Conservation (phyloP, 768 basidiomycete species). For the Termitomyces sp. region DNA sequence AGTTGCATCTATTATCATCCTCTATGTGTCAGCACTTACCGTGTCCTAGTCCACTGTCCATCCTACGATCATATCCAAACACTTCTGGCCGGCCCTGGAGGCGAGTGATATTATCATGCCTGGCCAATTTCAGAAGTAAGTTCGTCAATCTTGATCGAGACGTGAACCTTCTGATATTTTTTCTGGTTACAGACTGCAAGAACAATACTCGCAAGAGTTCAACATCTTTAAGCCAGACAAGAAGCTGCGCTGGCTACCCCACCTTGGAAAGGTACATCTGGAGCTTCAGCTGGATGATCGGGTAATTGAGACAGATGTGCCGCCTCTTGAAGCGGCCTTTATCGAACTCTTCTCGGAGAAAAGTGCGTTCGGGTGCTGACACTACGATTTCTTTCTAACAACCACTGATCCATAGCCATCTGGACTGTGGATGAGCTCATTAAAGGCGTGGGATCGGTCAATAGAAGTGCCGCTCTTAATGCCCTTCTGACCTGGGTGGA, state of each 20-base stretch:
- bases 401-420: slow-evolving; percentile 36
- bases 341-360: slow-evolving; percentile 80
- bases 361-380: slow-evolving; percentile 29
- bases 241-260: slow-evolving; percentile 81
- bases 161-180: not conserved
- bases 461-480: slow-evolving; percentile 59
- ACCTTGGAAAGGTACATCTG: slow-evolving; percentile 80
- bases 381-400: not conserved
- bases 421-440: slow-evolving; percentile 74
- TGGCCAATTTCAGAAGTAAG: slow-evolving; percentile 80
- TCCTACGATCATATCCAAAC: slow-evolving; percentile 86
- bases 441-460: slow-evolving; percentile 56
- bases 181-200: slow-evolving; percentile 52
- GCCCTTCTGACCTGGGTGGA: slow-evolving; percentile 83
- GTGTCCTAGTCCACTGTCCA: slow-evolving; percentile 61
- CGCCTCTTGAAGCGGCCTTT: slow-evolving; percentile 87
- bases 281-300: slow-evolving; percentile 83
- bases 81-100: slow-evolving; percentile 93
- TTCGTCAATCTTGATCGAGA: slow-evolving; percentile 30
- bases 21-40: not conserved
- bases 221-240: slow-evolving; percentile 90
- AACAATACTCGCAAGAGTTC: slow-evolving; percentile 73
- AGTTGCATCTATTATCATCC: slow-evolving; percentile 18
- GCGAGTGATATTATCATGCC: slow-evolving; percentile 73
- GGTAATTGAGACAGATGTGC: slow-evolving; percentile 66